Percentiles rank a stretch among this genome's conserved stretches.
These are phyloP conservation scores for Amaranthus hypochondriacus DNA, from an alignment of 148 eudicot species.

Conservation along the genomic window DNA sequence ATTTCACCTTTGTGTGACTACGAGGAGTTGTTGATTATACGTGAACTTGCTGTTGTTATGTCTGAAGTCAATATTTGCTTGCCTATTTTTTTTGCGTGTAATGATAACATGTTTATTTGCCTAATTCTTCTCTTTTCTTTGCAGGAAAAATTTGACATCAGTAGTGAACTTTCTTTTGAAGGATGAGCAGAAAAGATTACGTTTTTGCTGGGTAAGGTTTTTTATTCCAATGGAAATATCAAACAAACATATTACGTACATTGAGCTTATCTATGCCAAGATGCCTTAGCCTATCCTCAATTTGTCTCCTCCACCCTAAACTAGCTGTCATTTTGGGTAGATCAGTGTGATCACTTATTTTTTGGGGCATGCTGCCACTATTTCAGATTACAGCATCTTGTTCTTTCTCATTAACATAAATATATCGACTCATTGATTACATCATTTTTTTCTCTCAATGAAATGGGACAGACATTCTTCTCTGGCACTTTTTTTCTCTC, in stretches of 20 bases:
- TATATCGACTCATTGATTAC: no score
- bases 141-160: constrained; percentile 51
- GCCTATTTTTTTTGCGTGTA: not conserved
- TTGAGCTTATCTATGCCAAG: not conserved
- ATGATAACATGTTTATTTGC: not conserved
- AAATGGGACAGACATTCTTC: no score
- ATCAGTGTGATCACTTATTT: no score
- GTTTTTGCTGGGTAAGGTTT: constrained; percentile 71
- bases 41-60: not conserved
- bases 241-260: not conserved
- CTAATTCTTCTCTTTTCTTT: constrained; percentile 9
- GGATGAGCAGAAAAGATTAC: constrained; percentile 32
- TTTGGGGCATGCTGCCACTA: no score
- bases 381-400: no score
- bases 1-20: not conserved
- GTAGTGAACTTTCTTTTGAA: constrained; percentile 62
- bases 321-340: no score
- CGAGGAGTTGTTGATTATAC: not conserved
- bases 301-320: not conserved
- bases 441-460: no score
- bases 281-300: not conserved
- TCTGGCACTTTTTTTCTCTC: no score
- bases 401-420: no score
- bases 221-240: constrained; percentile 13
- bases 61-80: not conserved